Conservation (phyloP, 805 yeast species). For the Candida ponderosae region DNA sequence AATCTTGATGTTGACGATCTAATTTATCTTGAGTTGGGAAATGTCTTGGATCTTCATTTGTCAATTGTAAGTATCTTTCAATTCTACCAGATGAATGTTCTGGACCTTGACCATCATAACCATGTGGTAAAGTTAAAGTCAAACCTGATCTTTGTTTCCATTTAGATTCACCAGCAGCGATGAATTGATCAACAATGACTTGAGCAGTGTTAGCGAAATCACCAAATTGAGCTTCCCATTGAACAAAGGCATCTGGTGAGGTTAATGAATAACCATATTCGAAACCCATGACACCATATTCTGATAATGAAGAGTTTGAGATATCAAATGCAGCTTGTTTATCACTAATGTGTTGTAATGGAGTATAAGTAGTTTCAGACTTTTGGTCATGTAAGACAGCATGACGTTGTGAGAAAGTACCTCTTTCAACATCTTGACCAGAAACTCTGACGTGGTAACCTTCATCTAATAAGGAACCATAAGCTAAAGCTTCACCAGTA, state of each 20-base stretch:
- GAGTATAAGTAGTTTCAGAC: conserved; percentile 75
- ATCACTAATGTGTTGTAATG: conserved; percentile 71
- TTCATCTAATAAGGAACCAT: conserved; percentile 84
- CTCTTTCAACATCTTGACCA: conserved; percentile 99
- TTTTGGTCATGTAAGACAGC: conserved; percentile 96
- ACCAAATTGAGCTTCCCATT: conserved; percentile 99
- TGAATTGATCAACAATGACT: conserved; percentile 93
- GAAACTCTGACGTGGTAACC: conserved; percentile 96
- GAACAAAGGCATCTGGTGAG: conserved; percentile 92
- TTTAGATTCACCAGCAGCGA: conserved; percentile 94
- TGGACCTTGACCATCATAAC: conserved; percentile 99
- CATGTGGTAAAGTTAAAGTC: conserved; percentile 94
- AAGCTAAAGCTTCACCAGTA: conserved; percentile 98
- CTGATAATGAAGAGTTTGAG: conserved; percentile 92
- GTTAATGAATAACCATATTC: conserved; percentile 98
- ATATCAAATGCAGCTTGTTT: conserved; percentile 83
- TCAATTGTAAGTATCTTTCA: conserved; percentile 91
- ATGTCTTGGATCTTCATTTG: conserved; percentile 90
- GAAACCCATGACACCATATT: conserved; percentile 98
- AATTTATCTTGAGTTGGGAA: conserved; percentile 89
- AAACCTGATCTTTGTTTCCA: conserved; percentile 99
- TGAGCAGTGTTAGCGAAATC: conserved; percentile 99
- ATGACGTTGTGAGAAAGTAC: conserved; percentile 99
- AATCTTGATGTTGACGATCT: conserved; percentile 96
- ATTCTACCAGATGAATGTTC: conserved; percentile 98